Evolutionary conservation across 371 early-diverging fungal genomes (phyloP).

Genomic region (Apophysomyces variabilis): DNA sequence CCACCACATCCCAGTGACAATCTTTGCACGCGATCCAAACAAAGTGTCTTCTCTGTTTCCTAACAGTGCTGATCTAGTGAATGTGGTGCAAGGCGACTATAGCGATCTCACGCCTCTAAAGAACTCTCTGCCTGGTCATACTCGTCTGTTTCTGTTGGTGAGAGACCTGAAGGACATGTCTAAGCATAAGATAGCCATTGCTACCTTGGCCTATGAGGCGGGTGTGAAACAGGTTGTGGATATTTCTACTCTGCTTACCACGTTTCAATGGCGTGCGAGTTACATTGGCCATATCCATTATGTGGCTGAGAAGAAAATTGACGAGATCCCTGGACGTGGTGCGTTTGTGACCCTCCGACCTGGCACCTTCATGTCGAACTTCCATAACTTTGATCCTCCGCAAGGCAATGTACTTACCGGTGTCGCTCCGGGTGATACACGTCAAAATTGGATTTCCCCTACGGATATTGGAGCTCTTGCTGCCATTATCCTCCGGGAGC

Average conservation of each 20-base stretch:
- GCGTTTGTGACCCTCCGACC: constrained; percentile 39
- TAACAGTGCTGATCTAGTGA: constrained; percentile 5
- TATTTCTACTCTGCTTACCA: constrained; percentile 28
- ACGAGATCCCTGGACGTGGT: constrained; percentile 27
- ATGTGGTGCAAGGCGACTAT: constrained; percentile 36
- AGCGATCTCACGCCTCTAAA: constrained; percentile 22
- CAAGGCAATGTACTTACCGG: background rate
- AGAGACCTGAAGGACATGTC: constrained; percentile 7
- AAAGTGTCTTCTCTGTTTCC: constrained; percentile 23
- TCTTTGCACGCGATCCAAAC: constrained; percentile 24
- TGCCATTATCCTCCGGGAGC: constrained; percentile 23
- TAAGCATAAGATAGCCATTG: constrained; percentile 12
- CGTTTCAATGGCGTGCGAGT: constrained; percentile 26
- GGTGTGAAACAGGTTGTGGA: constrained; percentile 23
- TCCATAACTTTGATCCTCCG: constrained; percentile 1
- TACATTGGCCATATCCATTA: constrained; percentile 29
- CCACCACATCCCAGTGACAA: background rate
- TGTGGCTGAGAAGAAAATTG: constrained; percentile 30
- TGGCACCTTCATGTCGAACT: constrained; percentile 36
- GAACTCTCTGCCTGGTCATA: constrained; percentile 29
- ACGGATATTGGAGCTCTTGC: constrained; percentile 34
- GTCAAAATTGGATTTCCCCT: constrained; percentile 21
- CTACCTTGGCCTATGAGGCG: constrained; percentile 23
- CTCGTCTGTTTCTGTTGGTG: constrained; percentile 33
- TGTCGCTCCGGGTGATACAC: background rate